phyloP scores from a whole-genome alignment of 257 asterid species.

The Scutellaria barbata region DNA sequence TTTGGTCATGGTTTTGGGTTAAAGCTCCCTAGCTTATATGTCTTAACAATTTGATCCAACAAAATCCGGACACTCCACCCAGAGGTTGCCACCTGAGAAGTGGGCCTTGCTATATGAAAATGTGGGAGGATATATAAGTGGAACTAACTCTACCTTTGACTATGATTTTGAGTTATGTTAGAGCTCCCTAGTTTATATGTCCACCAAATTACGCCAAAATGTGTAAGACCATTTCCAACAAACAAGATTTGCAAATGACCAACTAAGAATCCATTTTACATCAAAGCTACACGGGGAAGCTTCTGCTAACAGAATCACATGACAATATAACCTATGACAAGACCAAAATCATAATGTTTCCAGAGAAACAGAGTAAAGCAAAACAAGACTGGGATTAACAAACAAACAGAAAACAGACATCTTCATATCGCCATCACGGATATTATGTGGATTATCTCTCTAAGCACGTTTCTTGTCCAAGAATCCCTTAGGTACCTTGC shows the following conservation, averaged over 20 bases:
- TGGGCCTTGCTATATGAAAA: too few species aligned
- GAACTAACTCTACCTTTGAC: too few species aligned
- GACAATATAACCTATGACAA: background rate
- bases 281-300: background rate
- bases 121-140: too few species aligned
- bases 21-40: too few species aligned
- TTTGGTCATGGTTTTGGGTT: too few species aligned
- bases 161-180: too few species aligned
- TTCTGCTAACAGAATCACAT: background rate
- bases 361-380: background rate
- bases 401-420: background rate
- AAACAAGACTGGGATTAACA: background rate
- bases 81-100: too few species aligned
- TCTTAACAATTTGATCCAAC: too few species aligned
- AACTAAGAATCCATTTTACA: background rate
- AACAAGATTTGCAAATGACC: background rate
- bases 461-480: slow-evolving; percentile 64
- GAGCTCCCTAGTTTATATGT: too few species aligned
- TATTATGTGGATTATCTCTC: slow-evolving; percentile 15
- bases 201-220: too few species aligned
- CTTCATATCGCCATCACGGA: background rate
- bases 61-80: too few species aligned
- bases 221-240: background rate
- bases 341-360: slow-evolving; percentile 15
- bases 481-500: slow-evolving; percentile 76